These are phyloP conservation scores for Nakaseomyces nivariensis DNA, from an alignment of 1,139 yeast genomes.

Conservation along the genomic window DNA sequence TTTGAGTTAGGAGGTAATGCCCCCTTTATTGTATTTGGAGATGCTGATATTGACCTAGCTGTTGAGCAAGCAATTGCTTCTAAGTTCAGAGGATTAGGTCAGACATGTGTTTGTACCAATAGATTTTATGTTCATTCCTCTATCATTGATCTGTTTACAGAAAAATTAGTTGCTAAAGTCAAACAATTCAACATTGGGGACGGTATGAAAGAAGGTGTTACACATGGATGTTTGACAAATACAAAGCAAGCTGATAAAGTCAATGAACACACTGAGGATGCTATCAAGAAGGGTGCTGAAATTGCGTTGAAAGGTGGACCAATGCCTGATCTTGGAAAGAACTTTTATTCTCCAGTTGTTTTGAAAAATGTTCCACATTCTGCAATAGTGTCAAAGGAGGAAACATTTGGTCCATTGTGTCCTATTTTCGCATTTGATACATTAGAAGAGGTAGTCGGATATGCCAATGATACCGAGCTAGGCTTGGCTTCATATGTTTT, in stretches of 20 bases:
- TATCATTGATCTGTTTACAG: slow-evolving; percentile 51
- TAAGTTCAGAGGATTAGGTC: slow-evolving; percentile 69
- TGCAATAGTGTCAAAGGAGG: slow-evolving; percentile 59
- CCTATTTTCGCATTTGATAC: slow-evolving; percentile 58
- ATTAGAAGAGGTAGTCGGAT: slow-evolving; percentile 56
- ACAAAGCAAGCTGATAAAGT: slow-evolving; percentile 59
- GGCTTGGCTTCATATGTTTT: slow-evolving; percentile 79
- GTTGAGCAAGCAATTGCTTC: slow-evolving; percentile 61
- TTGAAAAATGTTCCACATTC: slow-evolving; percentile 52
- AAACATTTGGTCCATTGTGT: slow-evolving; percentile 87
- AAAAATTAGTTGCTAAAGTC: slow-evolving; percentile 44
- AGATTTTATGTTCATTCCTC: slow-evolving; percentile 56
- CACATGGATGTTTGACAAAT: slow-evolving; percentile 82
- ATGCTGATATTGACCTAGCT: slow-evolving; percentile 69
- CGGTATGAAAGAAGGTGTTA: slow-evolving; percentile 54
- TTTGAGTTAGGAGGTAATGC: slow-evolving; percentile 93
- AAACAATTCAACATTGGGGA: slow-evolving; percentile 54
- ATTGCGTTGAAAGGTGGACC: slow-evolving; percentile 57
- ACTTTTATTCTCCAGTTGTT: slow-evolving; percentile 71
- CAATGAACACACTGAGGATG: slow-evolving; percentile 62
- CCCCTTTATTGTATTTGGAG: slow-evolving; percentile 80
- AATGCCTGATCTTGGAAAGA: slow-evolving; percentile 56
- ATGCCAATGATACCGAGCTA: slow-evolving; percentile 60
- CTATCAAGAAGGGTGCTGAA: slow-evolving; percentile 60
- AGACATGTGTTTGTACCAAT: slow-evolving; percentile 78